Conservation (phyloP, 1,284 basidiomycete genomes). For the Schizophyllum commune region DNA sequence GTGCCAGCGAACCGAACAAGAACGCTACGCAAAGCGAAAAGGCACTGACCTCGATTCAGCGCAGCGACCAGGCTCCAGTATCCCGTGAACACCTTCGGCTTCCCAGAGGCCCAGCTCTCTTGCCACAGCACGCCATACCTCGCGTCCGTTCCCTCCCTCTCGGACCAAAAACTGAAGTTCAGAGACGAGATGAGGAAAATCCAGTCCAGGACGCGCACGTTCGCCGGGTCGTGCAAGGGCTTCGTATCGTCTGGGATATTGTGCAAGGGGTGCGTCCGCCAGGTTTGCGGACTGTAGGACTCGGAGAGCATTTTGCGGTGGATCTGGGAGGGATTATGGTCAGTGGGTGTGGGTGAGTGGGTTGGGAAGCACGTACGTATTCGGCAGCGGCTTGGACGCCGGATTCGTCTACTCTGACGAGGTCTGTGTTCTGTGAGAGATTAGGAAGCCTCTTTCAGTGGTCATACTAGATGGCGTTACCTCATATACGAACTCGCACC, state of each 20-base stretch:
- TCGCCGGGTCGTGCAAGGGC: conserved; percentile 34
- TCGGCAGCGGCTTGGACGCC: conserved; percentile 53
- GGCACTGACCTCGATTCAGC: conserved; percentile 56
- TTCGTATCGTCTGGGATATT: conserved; percentile 60
- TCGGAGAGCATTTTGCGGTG: conserved; percentile 46
- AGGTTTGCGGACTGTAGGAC: conserved; percentile 67
- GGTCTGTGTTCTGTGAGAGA: conserved; percentile 36
- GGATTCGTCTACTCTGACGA: conserved; percentile 49
- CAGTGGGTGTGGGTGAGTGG: conserved; percentile 4
- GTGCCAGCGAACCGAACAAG: too few species aligned
- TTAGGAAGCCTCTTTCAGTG: too few species aligned
- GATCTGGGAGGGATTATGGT: conserved; percentile 36
- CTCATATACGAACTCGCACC: not conserved
- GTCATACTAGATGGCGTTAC: not conserved
- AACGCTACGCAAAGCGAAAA: not conserved
- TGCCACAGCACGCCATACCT: conserved; percentile 74
- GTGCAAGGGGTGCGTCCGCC: conserved; percentile 72
- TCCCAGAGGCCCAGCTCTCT: conserved; percentile 49
- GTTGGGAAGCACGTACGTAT: conserved; percentile 37
- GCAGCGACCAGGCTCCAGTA: conserved; percentile 81
- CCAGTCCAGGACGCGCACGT: conserved; percentile 64
- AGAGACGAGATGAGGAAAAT: conserved; percentile 77
- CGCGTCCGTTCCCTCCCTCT: conserved; percentile 42
- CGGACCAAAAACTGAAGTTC: conserved; percentile 86
- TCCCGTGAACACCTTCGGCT: conserved; percentile 53